Evolutionary conservation across 1,284 basidiomycete species (phyloP).

Genomic region (Cryptococcus hybrid): DNA sequence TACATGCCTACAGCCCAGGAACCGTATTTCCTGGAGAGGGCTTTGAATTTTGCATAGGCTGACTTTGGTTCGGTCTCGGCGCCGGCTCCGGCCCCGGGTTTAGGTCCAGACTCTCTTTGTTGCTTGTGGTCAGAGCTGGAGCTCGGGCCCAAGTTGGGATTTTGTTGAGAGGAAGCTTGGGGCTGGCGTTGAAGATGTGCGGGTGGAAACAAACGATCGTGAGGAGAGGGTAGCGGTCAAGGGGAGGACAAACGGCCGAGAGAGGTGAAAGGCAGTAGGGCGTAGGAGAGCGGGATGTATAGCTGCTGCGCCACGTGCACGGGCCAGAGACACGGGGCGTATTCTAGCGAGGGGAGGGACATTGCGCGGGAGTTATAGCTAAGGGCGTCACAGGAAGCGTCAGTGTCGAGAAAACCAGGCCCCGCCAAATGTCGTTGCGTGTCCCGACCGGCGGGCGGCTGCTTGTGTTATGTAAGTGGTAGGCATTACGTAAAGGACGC

Average conservation of each 20-base stretch:
- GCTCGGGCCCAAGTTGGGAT: neutral
- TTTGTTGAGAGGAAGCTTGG: neutral
- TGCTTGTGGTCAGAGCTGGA: neutral
- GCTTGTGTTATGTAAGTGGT: no score
- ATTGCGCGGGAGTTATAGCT: neutral
- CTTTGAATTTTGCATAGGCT: constrained; percentile 61
- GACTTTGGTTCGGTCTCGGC: constrained; percentile 20
- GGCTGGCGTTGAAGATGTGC: no score
- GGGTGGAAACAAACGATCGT: no score
- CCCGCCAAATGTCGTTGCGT: neutral
- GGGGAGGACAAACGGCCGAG: neutral
- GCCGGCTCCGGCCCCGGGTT: constrained; percentile 55
- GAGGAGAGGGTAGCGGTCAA: neutral
- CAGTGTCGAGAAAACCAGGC: neutral
- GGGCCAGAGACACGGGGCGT: neutral
- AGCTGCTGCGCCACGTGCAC: neutral
- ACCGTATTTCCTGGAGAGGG: constrained; percentile 85
- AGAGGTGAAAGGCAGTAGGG: neutral
- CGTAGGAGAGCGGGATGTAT: no score
- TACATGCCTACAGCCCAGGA: constrained; percentile 91
- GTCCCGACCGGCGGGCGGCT: neutral
- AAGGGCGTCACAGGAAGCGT: no score
- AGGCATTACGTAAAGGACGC: neutral
- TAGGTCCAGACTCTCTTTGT: constrained; percentile 20
- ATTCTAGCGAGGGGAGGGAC: neutral